Evolutionary conservation across 148 eudicot species (phyloP), one percentile per base, ranked within the genome.

Genomic region (Nepenthes gracilis): DNA sequence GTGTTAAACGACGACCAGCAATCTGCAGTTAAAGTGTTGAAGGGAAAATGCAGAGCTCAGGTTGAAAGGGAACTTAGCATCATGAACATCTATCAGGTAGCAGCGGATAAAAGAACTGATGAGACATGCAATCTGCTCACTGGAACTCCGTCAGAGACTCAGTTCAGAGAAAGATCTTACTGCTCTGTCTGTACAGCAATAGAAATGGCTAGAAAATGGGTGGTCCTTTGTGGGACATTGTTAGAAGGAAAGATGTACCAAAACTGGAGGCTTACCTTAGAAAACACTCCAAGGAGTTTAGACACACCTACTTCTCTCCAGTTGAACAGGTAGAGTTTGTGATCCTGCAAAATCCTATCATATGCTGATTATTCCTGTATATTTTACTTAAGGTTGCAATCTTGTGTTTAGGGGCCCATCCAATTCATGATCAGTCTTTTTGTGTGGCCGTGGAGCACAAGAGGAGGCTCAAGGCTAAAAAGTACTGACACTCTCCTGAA

Each of bases 201-300:
- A 23, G 23, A 23, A 23, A 23, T 23, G 23, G 8, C 4, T 4
- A 61, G 67, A 12, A 66, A 58, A 65, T 67, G 38, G 85, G 80
- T 38, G 83, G 86, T 63, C 96, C 99, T 43, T 68, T 93, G 2
- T 93, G 99, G 99, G 99, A 93, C 70, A 93, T 93, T 34, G 88
- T 93, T 59, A 69, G 87, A 56, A 76, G 99, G 64, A 85, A 88
- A 73, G 98, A 92, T 70, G 88, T 52, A 23, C 55, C 55, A 14
- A 52, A 52, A 48, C 58, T 83, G 51, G 54, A 74, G 36, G 78
- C 72, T 33, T 83, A 79, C 54, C 74, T 83, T 5, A n/a, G 54
- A 11, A 72, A 79, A 60, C 84, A 83, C 55, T 57, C 64, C 2
- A 73, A 59, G 45, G 84, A 79, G 69, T 83, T 83, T 62, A 67